Base-by-base conservation (phyloP, 2,329 filamentous ascomycete genomes). In the Arachnomyces sp. region DNA sequence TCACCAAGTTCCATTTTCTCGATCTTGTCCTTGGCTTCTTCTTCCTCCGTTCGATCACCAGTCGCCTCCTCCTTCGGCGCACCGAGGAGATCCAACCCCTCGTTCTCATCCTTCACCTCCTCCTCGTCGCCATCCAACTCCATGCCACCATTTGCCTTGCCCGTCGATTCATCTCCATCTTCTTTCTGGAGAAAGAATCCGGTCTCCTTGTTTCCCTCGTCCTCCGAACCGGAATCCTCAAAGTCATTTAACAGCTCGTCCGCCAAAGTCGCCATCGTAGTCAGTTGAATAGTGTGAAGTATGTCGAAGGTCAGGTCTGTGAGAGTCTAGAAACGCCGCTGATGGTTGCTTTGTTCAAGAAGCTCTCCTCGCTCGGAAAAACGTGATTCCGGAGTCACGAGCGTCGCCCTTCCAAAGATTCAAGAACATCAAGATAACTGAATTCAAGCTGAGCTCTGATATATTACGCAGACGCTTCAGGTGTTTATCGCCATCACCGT, bases 161-260 rank as follows among this genome's bases (percentile, higher is more conserved):
- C 36, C 25, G 48, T 44, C 11, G 34, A 42, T 29, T 50, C 52
- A 15, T 58, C 55, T 18, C 46, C 53, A 31, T 52, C 52, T 31
- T 51, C 51, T 25, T 71, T 62, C 44, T 65, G 52, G 28, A 60
- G 52, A 48, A 72, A 65, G 18, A 66, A 68, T 38, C 74, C 68
- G 42, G 76, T 70, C 34, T 74, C 71, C 25, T 77, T 71, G 28
- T n/a, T n/a, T n/a, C 78, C 77, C 46, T 82, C 82, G 29, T 75
- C 78, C 53, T 92, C 86, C 38, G 86, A 86, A 38, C 81, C 87
- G 4, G 81, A 86, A 18, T 57, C 55, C 34, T 88, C 87, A 49
- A 94, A 92, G 60, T 94, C 87, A 56, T 92, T 86, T 52, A 96
- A 74, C 8, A 98, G 77, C 61, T 96, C 90, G 56, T 96, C 89